Evolutionary conservation across 495 filamentous ascomycete genomes (phyloP).

Genomic region (Xylaria intraflava): DNA sequence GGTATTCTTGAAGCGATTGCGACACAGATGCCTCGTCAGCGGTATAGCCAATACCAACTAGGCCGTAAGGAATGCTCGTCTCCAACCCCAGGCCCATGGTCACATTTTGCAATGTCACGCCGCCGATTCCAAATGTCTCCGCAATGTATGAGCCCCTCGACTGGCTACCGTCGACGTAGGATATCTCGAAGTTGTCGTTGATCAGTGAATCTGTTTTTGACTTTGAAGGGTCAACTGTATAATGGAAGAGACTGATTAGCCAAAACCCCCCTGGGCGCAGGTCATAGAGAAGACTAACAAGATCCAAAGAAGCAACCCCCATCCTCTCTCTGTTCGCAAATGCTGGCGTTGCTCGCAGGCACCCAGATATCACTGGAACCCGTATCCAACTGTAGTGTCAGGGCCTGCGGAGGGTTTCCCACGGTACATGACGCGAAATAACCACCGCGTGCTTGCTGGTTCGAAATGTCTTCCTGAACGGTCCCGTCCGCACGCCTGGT

Average conservation of each 20-base stretch:
- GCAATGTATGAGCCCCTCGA: slow-evolving; percentile 74
- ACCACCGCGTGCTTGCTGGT: slow-evolving; percentile 41
- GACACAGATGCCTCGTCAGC: slow-evolving; percentile 68
- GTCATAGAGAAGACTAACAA: slow-evolving; percentile 32
- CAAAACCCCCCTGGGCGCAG: not conserved
- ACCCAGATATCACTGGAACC: slow-evolving; percentile 90
- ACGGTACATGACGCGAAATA: slow-evolving; percentile 66
- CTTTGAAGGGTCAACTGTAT: slow-evolving; percentile 49
- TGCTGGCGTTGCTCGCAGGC: slow-evolving; percentile 52
- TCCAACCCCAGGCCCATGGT: slow-evolving; percentile 78
- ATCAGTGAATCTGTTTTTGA: slow-evolving; percentile 67
- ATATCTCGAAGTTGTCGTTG: slow-evolving; percentile 66
- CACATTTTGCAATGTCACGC: slow-evolving; percentile 55
- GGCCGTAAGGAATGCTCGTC: slow-evolving; percentile 66
- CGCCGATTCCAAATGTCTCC: slow-evolving; percentile 70
- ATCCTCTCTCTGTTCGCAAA: slow-evolving; percentile 41
- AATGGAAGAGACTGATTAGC: slow-evolving; percentile 31
- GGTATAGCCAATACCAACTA: slow-evolving; percentile 83
- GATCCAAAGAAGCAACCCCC: slow-evolving; percentile 40
- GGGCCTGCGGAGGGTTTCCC: slow-evolving; percentile 61
- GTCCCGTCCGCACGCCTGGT: slow-evolving; percentile 29
- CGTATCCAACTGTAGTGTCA: slow-evolving; percentile 71
- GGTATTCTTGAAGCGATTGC: slow-evolving; percentile 46
- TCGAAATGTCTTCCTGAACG: slow-evolving; percentile 34
- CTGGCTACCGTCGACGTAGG: slow-evolving; percentile 75